Percentiles rank a stretch among this genome's conserved stretches.
phyloP scores from a whole-genome alignment of 2,329 filamentous ascomycete species.

The Colletotrichum caudatum region DNA sequence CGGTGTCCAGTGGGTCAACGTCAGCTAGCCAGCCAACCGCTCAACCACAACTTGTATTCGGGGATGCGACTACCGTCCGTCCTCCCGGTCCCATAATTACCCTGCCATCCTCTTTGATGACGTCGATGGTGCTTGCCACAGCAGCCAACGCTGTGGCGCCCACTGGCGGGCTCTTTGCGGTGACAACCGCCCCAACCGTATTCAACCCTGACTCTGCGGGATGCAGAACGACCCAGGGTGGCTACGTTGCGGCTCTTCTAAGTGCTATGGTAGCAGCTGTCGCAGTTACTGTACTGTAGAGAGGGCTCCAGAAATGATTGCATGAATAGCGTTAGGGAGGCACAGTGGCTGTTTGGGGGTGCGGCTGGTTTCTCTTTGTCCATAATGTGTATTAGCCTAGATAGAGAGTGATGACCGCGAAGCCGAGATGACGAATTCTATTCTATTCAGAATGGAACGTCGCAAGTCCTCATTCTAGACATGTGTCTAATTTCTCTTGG shows the following conservation, averaged over 20 bases:
- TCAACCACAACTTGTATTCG: conserved; percentile 12
- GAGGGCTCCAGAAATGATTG: background rate
- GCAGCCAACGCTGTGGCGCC: conserved; percentile 24
- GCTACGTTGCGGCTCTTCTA: conserved; percentile 6
- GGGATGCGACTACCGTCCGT: background rate
- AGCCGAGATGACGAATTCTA: background rate
- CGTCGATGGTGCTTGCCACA: conserved; percentile 34
- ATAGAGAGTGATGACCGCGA: background rate
- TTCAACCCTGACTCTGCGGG: conserved; percentile 17
- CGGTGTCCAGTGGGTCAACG: background rate
- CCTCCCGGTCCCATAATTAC: conserved; percentile 18
- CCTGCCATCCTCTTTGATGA: conserved; percentile 30
- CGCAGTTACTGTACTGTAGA: conserved; percentile 9
- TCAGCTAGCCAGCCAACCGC: conserved; percentile 7
- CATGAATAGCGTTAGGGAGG: background rate
- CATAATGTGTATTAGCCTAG: conserved; percentile 1
- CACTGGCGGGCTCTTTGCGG: conserved; percentile 26
- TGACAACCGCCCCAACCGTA: conserved; percentile 20
- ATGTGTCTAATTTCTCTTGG: background rate
- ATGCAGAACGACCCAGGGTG: conserved; percentile 2
- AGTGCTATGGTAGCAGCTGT: conserved; percentile 6
- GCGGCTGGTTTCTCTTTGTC: conserved; percentile 2
- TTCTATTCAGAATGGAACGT: too few species aligned
- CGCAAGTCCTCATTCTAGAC: background rate
- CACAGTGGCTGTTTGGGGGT: background rate